These are phyloP conservation scores for Leptographium galeiforme DNA, from an alignment of 2,329 filamentous ascomycete genomes.

Conservation along the genomic window DNA sequence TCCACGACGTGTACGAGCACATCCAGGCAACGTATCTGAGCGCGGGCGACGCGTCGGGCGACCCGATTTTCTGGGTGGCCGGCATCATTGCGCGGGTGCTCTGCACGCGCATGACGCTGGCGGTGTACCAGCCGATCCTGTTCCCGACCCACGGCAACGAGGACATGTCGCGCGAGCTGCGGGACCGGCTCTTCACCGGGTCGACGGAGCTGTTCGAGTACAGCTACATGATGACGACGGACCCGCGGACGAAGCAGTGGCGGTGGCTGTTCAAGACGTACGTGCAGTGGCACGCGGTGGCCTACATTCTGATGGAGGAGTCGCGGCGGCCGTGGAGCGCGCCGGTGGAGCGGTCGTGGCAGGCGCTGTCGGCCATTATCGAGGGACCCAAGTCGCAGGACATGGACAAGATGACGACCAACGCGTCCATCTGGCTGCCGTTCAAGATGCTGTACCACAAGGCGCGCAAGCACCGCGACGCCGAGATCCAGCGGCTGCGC, in stretches of 20 bases:
- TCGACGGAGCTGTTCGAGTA: slow-evolving; percentile 44
- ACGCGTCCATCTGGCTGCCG: slow-evolving; percentile 38
- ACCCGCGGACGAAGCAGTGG: slow-evolving; percentile 34
- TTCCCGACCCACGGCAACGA: slow-evolving; percentile 24
- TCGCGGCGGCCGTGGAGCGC: slow-evolving; percentile 27
- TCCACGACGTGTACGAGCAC: slow-evolving; percentile 19
- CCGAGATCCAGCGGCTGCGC: slow-evolving; percentile 35
- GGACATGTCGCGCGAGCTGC: slow-evolving; percentile 18
- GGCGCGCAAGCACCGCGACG: slow-evolving; percentile 35
- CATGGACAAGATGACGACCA: slow-evolving; percentile 28
- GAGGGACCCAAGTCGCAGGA: slow-evolving; percentile 21
- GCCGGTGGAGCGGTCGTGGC: slow-evolving; percentile 17
- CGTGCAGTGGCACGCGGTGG: slow-evolving; percentile 45
- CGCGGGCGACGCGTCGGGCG: slow-evolving; percentile 30
- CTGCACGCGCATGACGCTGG: slow-evolving; percentile 39
- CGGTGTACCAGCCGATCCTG: slow-evolving; percentile 39
- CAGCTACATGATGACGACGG: slow-evolving; percentile 37
- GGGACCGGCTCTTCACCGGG: slow-evolving; percentile 29
- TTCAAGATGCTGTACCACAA: slow-evolving; percentile 40
- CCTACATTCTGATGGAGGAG: slow-evolving; percentile 39
- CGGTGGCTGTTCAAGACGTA: slow-evolving; percentile 48
- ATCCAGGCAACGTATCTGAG: slow-evolving; percentile 41
- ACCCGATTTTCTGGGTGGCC: slow-evolving; percentile 36
- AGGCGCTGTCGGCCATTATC: slow-evolving; percentile 17
- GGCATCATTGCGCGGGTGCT: slow-evolving; percentile 35